Conservation (phyloP, 164 flowering plant genomes). For the Umbellularia californica region DNA sequence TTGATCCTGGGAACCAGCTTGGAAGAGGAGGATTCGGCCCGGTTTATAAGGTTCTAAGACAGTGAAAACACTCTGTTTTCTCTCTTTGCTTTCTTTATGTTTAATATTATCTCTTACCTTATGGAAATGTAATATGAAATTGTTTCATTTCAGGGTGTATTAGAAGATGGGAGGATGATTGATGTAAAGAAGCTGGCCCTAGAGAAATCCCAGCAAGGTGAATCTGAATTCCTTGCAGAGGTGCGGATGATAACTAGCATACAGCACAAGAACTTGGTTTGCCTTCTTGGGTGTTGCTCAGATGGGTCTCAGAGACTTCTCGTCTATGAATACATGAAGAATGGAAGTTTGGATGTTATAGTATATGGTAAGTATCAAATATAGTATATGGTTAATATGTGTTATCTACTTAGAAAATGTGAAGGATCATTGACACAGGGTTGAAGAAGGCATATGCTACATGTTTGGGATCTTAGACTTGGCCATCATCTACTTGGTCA, state of each 20-base stretch:
- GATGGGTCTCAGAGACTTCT: conserved; percentile 61
- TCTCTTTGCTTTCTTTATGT: neutral
- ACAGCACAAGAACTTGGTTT: conserved; percentile 74
- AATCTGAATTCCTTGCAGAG: conserved; percentile 65
- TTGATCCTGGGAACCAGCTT: conserved; percentile 44
- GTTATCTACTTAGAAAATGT: too few species aligned
- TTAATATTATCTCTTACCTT: neutral
- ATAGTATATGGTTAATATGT: neutral
- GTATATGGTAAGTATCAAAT: conserved; percentile 40
- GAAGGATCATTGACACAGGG: too few species aligned
- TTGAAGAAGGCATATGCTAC: too few species aligned
- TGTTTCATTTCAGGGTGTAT: conserved; percentile 39
- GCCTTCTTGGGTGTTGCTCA: conserved; percentile 73
- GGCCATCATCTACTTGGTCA: too few species aligned
- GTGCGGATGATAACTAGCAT: conserved; percentile 69
- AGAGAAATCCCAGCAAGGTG: conserved; percentile 69
- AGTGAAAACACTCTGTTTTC: neutral
- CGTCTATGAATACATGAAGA: conserved; percentile 72
- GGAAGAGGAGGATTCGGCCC: conserved; percentile 82
- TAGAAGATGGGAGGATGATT: conserved; percentile 49
- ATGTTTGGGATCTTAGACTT: too few species aligned
- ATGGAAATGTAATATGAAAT: neutral
- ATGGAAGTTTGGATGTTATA: conserved; percentile 56
- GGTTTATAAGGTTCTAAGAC: conserved; percentile 44
- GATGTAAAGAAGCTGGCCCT: conserved; percentile 57